These are phyloP conservation scores for Quercus ilex DNA, from an alignment of 306 rosid genomes.

Conservation along the genomic window DNA sequence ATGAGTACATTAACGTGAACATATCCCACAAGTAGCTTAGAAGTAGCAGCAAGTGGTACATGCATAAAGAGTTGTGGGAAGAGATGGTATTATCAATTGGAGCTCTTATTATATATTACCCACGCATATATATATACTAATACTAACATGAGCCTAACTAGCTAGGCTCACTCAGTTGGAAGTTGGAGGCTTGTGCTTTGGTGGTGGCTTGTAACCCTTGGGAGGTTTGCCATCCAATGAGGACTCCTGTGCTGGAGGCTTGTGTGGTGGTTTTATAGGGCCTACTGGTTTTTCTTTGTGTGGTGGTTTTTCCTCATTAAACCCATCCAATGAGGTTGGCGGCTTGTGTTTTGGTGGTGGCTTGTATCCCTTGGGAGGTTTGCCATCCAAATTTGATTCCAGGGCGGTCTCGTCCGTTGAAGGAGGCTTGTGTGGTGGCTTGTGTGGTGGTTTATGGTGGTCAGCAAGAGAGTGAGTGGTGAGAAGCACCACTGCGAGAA, in stretches of 20 bases:
- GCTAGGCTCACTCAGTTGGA: not conserved
- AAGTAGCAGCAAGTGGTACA: no score
- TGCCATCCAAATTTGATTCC: no score
- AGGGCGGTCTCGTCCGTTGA: not conserved
- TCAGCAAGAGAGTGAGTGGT: constrained; percentile 24
- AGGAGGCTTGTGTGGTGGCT: not conserved
- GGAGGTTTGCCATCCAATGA: not conserved
- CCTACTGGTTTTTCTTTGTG: not conserved
- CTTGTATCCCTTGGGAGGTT: not conserved
- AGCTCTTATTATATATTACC: not conserved
- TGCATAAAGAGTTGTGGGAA: no score
- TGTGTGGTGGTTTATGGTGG: not conserved
- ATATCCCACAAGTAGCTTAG: not conserved
- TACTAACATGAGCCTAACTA: no score
- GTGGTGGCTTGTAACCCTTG: not conserved
- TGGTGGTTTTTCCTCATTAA: not conserved
- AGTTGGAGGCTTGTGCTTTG: not conserved
- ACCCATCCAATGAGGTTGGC: not conserved
- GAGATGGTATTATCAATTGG: no score
- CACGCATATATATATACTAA: no score
- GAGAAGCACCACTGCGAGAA: constrained; percentile 34
- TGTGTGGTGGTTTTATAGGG: not conserved
- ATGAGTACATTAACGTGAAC: not conserved
- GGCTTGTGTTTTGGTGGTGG: not conserved
- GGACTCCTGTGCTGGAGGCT: no score